Evolutionary conservation across 345 rosid genomes (phyloP), one percentile per base, ranked within the genome.

Genomic region (Ceriops tagal): DNA sequence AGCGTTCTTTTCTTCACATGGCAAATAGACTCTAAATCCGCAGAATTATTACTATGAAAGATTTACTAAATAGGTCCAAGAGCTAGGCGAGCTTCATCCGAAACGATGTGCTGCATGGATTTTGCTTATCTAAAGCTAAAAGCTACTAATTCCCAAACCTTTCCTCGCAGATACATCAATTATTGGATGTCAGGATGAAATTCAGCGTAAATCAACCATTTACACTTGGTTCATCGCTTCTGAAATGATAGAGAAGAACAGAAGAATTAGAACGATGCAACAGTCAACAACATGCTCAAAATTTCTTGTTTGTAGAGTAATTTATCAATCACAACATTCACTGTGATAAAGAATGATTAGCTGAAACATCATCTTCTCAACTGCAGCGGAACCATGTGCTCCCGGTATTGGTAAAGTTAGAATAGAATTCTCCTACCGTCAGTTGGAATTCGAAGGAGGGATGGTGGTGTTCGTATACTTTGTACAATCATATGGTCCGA

Each of bases 401-500:
- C 6, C 27, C 28, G 4, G 30, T 26, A 46, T 58, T 19, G 20
- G 69, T 46, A 47, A 51, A 57, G 37, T 28, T 57, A 63, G 65
- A 26, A 62, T 39, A 39, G 63, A 56, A 31, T 19, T 20, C 26
- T 26, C 26, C 35, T n/a, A 57, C 22, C 55, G 30, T 66, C 69
- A 71, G 28, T 24, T 10, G 19, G 58, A 61, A 59, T 61, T 35
- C 46, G 57, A 58, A 64, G 73, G 53, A 51, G 74, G 46, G 47
- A 27, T 61, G 51, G 62, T 75, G 64, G 66, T 49, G 72, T 88
- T 93, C 43, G 83, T 80, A 74, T 70, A 86, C 79, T 95, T 95
- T 75, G 99, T 93, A 77, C 97, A 95, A 80, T 95, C 97, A 76
- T 75, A 95, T 67, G 97, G 99, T 22, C 97, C 98, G 16, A 93